Conservation (phyloP, 176 grass and related monocot species). For the Puya raimondii region DNA sequence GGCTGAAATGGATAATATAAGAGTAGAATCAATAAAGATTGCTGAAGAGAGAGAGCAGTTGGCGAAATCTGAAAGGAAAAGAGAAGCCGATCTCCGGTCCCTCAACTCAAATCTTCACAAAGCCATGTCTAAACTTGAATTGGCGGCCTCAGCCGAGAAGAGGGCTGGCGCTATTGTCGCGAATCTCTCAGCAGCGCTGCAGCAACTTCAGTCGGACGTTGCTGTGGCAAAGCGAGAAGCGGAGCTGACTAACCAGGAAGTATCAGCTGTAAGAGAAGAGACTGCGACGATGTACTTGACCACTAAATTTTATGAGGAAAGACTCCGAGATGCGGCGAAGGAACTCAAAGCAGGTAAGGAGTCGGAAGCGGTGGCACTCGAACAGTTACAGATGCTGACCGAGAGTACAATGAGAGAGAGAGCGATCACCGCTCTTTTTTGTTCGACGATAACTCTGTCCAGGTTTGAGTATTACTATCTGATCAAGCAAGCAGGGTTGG, state of each 20-base stretch:
- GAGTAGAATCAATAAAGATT: neutral
- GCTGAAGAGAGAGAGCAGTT: neutral
- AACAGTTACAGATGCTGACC: neutral
- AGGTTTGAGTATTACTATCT: conserved; percentile 11
- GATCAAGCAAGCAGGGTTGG: conserved; percentile 5
- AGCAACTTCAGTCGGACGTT: conserved; percentile 2
- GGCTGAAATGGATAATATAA: conserved; percentile 5
- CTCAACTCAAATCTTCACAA: conserved; percentile 1
- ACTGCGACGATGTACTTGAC: neutral
- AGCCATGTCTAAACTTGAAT: conserved; percentile 13
- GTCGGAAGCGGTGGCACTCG: conserved; percentile 1
- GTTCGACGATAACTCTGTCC: conserved; percentile 8
- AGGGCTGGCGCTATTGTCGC: conserved; percentile 1
- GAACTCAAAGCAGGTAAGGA: neutral
- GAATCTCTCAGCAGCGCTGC: conserved; percentile 6
- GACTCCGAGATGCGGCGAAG: neutral
- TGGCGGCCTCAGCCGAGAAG: conserved; percentile 4
- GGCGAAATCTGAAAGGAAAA: neutral
- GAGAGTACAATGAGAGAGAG: conserved; percentile 17
- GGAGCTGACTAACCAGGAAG: neutral
- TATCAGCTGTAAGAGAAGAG: neutral
- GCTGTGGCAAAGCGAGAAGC: neutral
- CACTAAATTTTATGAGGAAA: neutral
- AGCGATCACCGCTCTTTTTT: conserved; percentile 1
- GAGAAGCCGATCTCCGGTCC: neutral